Evolutionary conservation across 441 rosid species (phyloP).

Genomic region (Dalechampia spathulata): DNA sequence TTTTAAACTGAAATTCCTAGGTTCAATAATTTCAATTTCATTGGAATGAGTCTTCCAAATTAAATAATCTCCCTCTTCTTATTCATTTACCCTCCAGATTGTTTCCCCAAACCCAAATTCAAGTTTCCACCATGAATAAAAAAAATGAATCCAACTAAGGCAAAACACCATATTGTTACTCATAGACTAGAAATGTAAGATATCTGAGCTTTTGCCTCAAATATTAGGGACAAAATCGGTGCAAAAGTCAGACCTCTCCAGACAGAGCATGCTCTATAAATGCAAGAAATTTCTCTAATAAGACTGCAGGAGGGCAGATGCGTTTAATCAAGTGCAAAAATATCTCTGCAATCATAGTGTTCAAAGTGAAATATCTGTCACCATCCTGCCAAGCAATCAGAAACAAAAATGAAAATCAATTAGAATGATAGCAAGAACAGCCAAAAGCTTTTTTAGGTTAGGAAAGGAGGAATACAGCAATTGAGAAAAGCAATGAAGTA

Average conservation of each 20-base stretch:
- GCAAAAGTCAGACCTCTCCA: conserved; percentile 53
- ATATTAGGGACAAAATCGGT: neutral
- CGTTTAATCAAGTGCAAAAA: conserved; percentile 55
- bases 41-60: neutral
- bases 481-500: neutral
- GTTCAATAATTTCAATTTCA: neutral
- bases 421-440: conserved; percentile 1
- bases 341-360: conserved; percentile 56
- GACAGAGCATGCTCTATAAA: conserved; percentile 60
- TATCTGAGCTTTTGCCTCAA: neutral
- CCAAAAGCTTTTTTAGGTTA: no score
- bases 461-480: neutral
- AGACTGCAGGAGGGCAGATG: conserved; percentile 39
- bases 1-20: neutral
- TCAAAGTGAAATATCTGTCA: conserved; percentile 58
- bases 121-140: neutral
- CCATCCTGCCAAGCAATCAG: conserved; percentile 46
- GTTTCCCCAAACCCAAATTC: neutral
- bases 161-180: no score
- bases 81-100: neutral
- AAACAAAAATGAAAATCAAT: conserved; percentile 7
- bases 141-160: neutral
- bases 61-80: neutral
- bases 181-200: neutral
- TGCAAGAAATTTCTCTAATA: conserved; percentile 48